These are phyloP conservation scores for Babesia divergens DNA, from an alignment of 169 alveolate genomes.

Conservation along the genomic window DNA sequence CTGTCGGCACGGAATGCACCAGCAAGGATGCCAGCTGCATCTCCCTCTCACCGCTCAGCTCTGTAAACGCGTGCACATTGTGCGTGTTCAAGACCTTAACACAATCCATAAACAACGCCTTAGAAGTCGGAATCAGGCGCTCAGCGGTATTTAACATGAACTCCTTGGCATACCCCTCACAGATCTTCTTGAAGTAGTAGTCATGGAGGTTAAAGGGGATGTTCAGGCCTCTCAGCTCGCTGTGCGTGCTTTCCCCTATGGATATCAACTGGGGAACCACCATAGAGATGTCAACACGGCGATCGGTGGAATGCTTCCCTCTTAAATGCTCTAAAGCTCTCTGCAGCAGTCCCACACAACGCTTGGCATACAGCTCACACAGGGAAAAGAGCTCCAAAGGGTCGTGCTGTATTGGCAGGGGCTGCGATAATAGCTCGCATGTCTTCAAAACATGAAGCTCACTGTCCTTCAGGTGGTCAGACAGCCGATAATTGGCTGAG, in stretches of 20 bases:
- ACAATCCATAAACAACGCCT: conserved; percentile 16
- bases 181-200: conserved; percentile 42
- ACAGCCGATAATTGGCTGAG: conserved; percentile 18
- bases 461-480: conserved; percentile 35
- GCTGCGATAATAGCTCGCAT: conserved; percentile 5
- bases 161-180: conserved; percentile 59
- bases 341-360: conserved; percentile 41
- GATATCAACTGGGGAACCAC: conserved; percentile 52
- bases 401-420: conserved; percentile 4
- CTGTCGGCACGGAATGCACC: conserved; percentile 27
- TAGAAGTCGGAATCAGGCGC: conserved; percentile 42
- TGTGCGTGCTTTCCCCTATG: conserved; percentile 48
- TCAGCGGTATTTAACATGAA: conserved; percentile 46
- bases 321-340: conserved; percentile 4
- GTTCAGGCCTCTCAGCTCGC: conserved; percentile 11
- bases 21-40: conserved; percentile 21
- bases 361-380: conserved; percentile 51
- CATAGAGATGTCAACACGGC: conserved; percentile 37
- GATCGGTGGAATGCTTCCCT: not conserved
- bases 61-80: not conserved
- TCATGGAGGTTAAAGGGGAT: conserved; percentile 55
- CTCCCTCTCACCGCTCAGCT: not conserved
- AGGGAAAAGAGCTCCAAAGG: conserved; percentile 34
- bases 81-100: conserved; percentile 13
- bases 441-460: conserved; percentile 24